phyloP scores from a whole-genome alignment of 129 eudicot genomes.

The Arctium lappa region DNA sequence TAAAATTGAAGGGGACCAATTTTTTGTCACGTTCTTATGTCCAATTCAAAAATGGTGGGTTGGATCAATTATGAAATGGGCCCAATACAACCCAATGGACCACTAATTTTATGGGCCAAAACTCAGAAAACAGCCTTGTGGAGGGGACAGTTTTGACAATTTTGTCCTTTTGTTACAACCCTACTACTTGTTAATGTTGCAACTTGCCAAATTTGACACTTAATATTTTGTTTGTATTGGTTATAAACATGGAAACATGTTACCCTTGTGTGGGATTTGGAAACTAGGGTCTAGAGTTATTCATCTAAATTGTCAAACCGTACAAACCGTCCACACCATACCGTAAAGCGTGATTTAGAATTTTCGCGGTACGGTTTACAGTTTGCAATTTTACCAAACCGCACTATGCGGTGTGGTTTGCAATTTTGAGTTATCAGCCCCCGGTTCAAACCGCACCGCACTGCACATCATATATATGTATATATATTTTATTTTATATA shows the following conservation, averaged over 20 bases:
- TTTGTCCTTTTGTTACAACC: slow-evolving; percentile 20
- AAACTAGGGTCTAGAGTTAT: neutral
- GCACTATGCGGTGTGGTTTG: too few species aligned
- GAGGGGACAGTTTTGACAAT: slow-evolving; percentile 15
- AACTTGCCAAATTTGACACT: neutral
- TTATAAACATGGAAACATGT: neutral
- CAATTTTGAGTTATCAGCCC: too few species aligned
- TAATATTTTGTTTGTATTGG: neutral
- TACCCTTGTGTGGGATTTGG: neutral
- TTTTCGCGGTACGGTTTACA: too few species aligned
- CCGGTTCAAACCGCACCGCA: too few species aligned
- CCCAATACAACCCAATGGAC: slow-evolving; percentile 20
- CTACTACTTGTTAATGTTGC: neutral
- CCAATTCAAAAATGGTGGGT: slow-evolving; percentile 13
- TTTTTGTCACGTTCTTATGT: slow-evolving; percentile 23
- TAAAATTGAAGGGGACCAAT: slow-evolving; percentile 1
- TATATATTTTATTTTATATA: too few species aligned
- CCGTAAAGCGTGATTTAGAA: too few species aligned
- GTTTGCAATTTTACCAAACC: too few species aligned
- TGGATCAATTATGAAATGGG: slow-evolving; percentile 12
- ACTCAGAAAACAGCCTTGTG: slow-evolving; percentile 8
- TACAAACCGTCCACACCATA: too few species aligned
- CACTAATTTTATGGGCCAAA: slow-evolving; percentile 5
- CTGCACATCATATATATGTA: too few species aligned
- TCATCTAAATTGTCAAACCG: too few species aligned